Conservation (phyloP, 345 rosid genomes). For the Toxicodendron radicans region DNA sequence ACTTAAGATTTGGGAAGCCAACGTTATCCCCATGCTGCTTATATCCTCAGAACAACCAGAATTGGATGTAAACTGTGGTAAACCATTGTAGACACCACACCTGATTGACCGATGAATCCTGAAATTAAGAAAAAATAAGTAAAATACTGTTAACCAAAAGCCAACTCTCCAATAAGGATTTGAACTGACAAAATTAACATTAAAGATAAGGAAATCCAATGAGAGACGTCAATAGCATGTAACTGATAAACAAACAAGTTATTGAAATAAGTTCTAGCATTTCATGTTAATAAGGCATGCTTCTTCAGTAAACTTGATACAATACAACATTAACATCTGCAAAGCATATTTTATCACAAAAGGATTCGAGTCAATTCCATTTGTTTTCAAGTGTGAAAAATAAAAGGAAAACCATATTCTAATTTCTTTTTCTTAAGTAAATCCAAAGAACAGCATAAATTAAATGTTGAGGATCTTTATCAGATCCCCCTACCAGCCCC, state of each 20-base stretch:
- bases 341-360: background rate
- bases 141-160: background rate
- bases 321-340: background rate
- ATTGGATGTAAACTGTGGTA: constrained; percentile 9
- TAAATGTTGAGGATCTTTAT: too few species aligned
- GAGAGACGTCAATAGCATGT: background rate
- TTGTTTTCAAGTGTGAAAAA: background rate
- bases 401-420: background rate
- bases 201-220: background rate
- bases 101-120: constrained; percentile 11
- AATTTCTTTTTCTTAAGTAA: too few species aligned
- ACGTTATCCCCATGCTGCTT: constrained; percentile 36
- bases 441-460: background rate
- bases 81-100: constrained; percentile 11
- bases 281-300: background rate
- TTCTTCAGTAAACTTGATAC: background rate
- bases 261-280: background rate
- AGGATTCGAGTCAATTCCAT: background rate
- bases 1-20: constrained; percentile 41
- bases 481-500: background rate
- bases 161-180: background rate
- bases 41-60: constrained; percentile 30
- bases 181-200: constrained; percentile 8
- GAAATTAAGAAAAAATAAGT: too few species aligned
- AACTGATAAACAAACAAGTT: background rate